Evolutionary conservation across 176 grass and related monocot genomes (phyloP).

Genomic region (Phoenix roebelenii): DNA sequence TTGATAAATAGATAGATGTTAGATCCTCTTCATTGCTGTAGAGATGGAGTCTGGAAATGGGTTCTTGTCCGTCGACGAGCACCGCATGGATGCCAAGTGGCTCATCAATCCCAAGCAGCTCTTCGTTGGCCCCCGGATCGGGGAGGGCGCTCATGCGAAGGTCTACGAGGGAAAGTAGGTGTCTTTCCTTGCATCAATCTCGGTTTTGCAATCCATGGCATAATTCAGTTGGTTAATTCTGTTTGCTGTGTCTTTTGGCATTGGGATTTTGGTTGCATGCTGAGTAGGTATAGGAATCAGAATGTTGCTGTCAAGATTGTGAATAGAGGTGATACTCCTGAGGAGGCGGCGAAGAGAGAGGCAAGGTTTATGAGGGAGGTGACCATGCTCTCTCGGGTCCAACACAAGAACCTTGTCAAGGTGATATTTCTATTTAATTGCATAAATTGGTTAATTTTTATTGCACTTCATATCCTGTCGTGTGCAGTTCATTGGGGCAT

Average conservation of each 20-base stretch:
- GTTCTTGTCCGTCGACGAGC: slow-evolving; percentile 41
- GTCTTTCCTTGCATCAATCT: slow-evolving; percentile 1
- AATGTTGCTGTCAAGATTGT: slow-evolving; percentile 94
- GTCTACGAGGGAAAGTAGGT: slow-evolving; percentile 98
- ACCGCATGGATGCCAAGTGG: slow-evolving; percentile 78
- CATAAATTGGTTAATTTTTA: too few relatives aligned
- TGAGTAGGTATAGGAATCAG: slow-evolving; percentile 79
- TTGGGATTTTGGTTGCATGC: neutral
- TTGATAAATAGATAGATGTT: too few relatives aligned
- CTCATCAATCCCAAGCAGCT: slow-evolving; percentile 86
- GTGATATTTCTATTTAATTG: slow-evolving; percentile 20
- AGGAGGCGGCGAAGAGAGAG: slow-evolving; percentile 60
- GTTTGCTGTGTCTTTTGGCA: neutral
- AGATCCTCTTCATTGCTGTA: neutral
- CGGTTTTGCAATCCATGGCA: slow-evolving; percentile 1
- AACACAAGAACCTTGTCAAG: slow-evolving; percentile 98
- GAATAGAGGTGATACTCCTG: slow-evolving; percentile 78
- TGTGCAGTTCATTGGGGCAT: slow-evolving; percentile 86
- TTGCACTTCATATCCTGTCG: too few relatives aligned
- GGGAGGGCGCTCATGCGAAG: slow-evolving; percentile 83
- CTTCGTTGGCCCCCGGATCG: slow-evolving; percentile 79
- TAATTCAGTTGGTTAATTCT: neutral
- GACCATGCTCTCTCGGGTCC: slow-evolving; percentile 76
- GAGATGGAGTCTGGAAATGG: slow-evolving; percentile 57
- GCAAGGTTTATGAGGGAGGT: slow-evolving; percentile 94